Percentiles rank a stretch among this genome's conserved stretches.
Evolutionary conservation across 306 rosid species (phyloP).

Genomic region (Cicer cuneatum): DNA sequence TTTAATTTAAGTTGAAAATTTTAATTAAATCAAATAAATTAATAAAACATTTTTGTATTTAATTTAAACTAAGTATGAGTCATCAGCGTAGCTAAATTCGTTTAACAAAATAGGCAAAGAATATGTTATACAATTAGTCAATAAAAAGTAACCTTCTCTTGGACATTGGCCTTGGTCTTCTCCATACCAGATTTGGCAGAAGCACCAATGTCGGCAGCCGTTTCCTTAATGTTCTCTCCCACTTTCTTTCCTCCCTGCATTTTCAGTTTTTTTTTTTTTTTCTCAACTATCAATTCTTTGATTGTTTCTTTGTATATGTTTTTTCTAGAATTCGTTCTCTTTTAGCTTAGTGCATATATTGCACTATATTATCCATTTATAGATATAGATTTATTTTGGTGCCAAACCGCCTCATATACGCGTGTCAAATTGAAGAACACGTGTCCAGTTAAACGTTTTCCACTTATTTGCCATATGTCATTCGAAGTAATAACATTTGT

Average conservation of each 20-base stretch:
- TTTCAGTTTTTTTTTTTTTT: slow-evolving; percentile 14
- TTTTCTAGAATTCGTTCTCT: neutral
- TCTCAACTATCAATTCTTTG: neutral
- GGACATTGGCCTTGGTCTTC: slow-evolving; percentile 75
- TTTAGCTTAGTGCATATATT: neutral
- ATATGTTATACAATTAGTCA: too few species aligned
- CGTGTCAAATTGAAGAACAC: neutral
- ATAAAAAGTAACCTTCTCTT: slow-evolving; percentile 64
- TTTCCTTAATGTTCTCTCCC: slow-evolving; percentile 58
- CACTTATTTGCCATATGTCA: too few species aligned
- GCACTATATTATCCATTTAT: neutral
- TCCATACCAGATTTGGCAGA: slow-evolving; percentile 85
- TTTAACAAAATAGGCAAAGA: too few species aligned
- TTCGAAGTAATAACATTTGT: too few species aligned
- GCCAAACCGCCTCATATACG: neutral
- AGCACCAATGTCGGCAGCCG: slow-evolving; percentile 69
- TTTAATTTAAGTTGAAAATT: too few species aligned
- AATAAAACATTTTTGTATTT: too few species aligned
- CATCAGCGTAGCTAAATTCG: too few species aligned
- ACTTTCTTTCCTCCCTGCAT: slow-evolving; percentile 66
- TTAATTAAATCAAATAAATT: too few species aligned
- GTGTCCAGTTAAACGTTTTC: too few species aligned
- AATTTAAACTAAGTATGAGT: too few species aligned
- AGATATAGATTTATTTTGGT: slow-evolving; percentile 4
- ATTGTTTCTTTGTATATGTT: neutral